Evolutionary conservation across 768 basidiomycete species (phyloP), one percentile per base, ranked within the genome.

Genomic region (Podaxis sp.): DNA sequence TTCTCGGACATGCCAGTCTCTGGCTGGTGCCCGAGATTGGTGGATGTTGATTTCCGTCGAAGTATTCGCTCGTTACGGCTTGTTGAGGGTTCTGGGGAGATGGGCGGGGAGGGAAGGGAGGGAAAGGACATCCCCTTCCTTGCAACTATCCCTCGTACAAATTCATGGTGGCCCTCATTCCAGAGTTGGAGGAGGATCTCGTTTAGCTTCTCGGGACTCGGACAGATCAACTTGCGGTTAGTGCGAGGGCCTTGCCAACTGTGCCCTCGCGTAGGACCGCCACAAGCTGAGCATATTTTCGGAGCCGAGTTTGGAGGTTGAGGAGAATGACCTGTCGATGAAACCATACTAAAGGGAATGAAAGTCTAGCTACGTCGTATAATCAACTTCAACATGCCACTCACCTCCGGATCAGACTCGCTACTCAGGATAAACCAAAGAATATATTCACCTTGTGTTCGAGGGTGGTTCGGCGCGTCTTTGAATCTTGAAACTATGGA

Each of bases 81-180:
- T 22, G 52, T 19, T 53, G 59, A 26, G 12, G 59, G 39, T 26
- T 22, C 36, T 17, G 59, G 52, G 19, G 59, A 52, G 24, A 40
- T n/a, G 17, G 51, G 59, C 11, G 38, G 59, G 13, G 48, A 59
- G 52, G 15, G 48, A 52, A 17, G 39, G 52, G 12, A 51, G 46
- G n/a, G 38, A 38, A 42, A 40, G 13, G 59, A 7, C 8, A 60
- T 61, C 6, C 36, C 39, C 8, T 42, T 49, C 28, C 26, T 52
- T 26, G 13, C 33, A 8, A 28, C 19, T 13, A 53, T 44, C 15
- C 38, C 36, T 9, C 26, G 39, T 52, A 61, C 59, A 19, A 61
- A 61, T 7, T 44, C 59, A 28, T 49, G 59, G 52, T 61, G 59
- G 38, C 59, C 59, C 39, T 61, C 59, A 22, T 61, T 48, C 51